A percentile compares a stretch with the other conserved stretches of the same genome.
These are phyloP conservation scores for Pholiota adiposa DNA, from an alignment of 1,284 basidiomycete genomes.

Conservation along the genomic window DNA sequence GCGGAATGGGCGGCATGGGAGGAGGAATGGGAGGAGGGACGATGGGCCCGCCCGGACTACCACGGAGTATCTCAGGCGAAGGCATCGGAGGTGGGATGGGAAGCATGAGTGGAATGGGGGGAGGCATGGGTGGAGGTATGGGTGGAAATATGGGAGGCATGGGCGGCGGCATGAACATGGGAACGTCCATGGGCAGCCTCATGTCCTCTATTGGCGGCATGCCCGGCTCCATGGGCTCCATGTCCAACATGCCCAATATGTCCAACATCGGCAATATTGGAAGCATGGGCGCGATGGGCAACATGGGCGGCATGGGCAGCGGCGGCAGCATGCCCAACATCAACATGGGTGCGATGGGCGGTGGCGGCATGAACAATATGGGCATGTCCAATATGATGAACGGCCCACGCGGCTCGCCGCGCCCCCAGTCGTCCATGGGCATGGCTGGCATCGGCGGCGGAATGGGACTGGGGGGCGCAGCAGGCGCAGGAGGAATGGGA, in stretches of 20 bases:
- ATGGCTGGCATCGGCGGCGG: constrained; percentile 15
- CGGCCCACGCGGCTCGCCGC: constrained; percentile 20
- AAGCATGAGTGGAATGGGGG: no score
- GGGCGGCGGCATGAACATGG: constrained; percentile 19
- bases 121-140: no score
- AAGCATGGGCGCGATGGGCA: constrained; percentile 21
- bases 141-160: no score
- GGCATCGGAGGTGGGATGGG: constrained; percentile 7
- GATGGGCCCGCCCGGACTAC: constrained; percentile 25
- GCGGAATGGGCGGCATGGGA: no score
- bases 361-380: constrained; percentile 5
- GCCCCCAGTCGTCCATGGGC: constrained; percentile 13
- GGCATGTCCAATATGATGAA: constrained; percentile 17
- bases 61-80: constrained; percentile 22
- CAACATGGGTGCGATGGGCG: no score
- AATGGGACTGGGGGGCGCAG: no score
- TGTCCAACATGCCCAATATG: background rate
- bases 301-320: constrained; percentile 15
- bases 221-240: constrained; percentile 6
- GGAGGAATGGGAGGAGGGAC: constrained; percentile 5
- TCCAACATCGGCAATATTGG: constrained; percentile 1
- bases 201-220: no score
- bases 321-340: constrained; percentile 1
- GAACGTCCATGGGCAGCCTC: no score
- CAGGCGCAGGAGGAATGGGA: no score